phyloP scores from a whole-genome alignment of 1,284 basidiomycete genomes.

The Stygiomarasmius scandens region DNA sequence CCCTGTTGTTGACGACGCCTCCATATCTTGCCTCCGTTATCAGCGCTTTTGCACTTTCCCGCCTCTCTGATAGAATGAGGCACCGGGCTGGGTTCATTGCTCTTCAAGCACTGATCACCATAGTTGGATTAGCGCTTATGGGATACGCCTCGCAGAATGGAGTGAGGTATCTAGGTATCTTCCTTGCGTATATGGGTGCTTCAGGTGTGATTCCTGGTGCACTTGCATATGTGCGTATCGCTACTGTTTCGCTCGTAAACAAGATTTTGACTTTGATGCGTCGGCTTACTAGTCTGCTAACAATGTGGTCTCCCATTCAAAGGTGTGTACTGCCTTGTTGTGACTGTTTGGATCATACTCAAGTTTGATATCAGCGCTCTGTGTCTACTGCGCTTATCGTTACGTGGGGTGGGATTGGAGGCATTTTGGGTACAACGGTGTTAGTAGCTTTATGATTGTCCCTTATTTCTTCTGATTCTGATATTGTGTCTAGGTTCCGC shows the following conservation, averaged over 20 bases:
- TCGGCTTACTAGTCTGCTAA: conserved; percentile 41
- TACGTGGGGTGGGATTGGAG: conserved; percentile 44
- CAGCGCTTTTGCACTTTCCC: conserved; percentile 21
- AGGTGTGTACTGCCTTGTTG: conserved; percentile 23
- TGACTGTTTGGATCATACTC: too few relatives aligned
- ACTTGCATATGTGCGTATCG: conserved; percentile 40
- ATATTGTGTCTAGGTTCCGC: conserved; percentile 22
- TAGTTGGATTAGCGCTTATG: conserved; percentile 25
- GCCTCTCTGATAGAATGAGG: conserved; percentile 29
- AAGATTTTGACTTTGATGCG: conserved; percentile 4
- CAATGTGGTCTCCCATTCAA: conserved; percentile 48
- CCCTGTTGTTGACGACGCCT: conserved; percentile 11
- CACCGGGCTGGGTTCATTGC: conserved; percentile 27
- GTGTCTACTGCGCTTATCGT: conserved; percentile 44
- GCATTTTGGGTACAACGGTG: conserved; percentile 19
- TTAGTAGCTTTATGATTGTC: conserved; percentile 19
- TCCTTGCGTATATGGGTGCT: conserved; percentile 43
- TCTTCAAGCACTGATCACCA: conserved; percentile 24
- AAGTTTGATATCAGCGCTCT: conserved; percentile 30
- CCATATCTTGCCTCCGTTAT: conserved; percentile 8
- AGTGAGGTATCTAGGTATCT: conserved; percentile 32
- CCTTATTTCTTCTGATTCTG: neutral
- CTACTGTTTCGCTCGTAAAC: neutral
- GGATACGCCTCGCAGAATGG: conserved; percentile 23
- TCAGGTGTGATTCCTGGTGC: conserved; percentile 43